These are phyloP conservation scores for Jacaranda copaia DNA, from an alignment of 257 asterid genomes.

Conservation along the genomic window DNA sequence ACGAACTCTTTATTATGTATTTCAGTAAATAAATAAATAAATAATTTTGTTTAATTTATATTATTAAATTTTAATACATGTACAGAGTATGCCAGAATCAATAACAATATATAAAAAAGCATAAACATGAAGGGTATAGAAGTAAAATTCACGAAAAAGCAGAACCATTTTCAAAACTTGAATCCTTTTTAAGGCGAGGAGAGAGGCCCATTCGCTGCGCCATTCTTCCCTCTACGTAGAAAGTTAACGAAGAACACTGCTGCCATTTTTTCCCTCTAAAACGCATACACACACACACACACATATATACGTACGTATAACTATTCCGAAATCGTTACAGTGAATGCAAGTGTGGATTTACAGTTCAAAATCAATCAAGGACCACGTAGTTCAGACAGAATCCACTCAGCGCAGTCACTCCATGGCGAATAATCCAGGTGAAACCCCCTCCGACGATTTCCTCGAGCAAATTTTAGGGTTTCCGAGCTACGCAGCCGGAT, in stretches of 20 bases:
- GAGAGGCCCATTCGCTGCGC: conserved; percentile 36
- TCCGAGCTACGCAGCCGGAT: conserved; percentile 58
- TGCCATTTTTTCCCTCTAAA: not conserved
- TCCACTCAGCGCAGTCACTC: not conserved
- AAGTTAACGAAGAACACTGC: conserved; percentile 30
- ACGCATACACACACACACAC: not conserved
- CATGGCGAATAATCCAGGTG: conserved; percentile 84
- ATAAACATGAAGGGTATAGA: not conserved
- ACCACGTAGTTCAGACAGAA: not conserved
- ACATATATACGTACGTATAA: not conserved
- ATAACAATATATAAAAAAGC: not conserved
- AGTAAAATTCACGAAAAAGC: conserved; percentile 30
- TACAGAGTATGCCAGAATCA: not conserved
- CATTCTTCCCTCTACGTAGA: conserved; percentile 28
- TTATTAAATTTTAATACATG: too few species aligned
- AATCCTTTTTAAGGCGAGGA: conserved; percentile 37
- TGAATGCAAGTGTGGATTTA: conserved; percentile 17
- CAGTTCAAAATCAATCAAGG: conserved; percentile 27
- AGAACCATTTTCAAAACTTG: conserved; percentile 28
- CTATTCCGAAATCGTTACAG: not conserved
- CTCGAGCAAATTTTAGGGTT: conserved; percentile 83
- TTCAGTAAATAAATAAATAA: too few species aligned
- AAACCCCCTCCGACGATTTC: conserved; percentile 81
- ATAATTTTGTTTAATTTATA: too few species aligned
- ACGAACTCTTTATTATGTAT: too few species aligned